Evolutionary conservation across 2,329 filamentous ascomycete species (phyloP).

Genomic region (Rhytidhysteron rufulum): DNA sequence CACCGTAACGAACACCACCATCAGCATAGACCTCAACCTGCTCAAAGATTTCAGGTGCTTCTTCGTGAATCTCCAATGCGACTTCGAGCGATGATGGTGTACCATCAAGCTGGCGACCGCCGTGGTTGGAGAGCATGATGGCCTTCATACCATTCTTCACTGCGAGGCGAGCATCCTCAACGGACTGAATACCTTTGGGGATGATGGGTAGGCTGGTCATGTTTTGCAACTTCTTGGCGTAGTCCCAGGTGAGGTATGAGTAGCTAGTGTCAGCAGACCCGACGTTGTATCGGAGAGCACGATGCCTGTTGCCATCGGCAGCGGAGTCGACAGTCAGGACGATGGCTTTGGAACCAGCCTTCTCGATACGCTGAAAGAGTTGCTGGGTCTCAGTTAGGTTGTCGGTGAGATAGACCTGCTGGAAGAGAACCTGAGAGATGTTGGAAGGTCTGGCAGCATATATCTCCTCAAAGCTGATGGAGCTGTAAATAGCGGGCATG

Average conservation of each 20-base stretch:
- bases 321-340: constrained; percentile 41
- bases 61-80: constrained; percentile 69
- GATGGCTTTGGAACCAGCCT: constrained; percentile 37
- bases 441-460: constrained; percentile 20
- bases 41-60: constrained; percentile 36
- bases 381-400: constrained; percentile 25
- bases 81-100: constrained; percentile 68
- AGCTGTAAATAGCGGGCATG: constrained; percentile 39
- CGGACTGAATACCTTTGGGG: constrained; percentile 39
- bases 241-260: constrained; percentile 30
- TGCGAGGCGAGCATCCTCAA: constrained; percentile 36
- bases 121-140: constrained; percentile 41
- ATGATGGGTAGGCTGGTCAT: constrained; percentile 37
- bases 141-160: constrained; percentile 34
- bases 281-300: constrained; percentile 29
- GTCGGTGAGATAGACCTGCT: constrained; percentile 38
- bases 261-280: constrained; percentile 27
- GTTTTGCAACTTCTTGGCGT: constrained; percentile 32
- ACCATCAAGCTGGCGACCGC: constrained; percentile 40
- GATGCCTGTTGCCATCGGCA: constrained; percentile 35
- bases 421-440: constrained; percentile 35
- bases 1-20: constrained; percentile 38
- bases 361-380: constrained; percentile 29
- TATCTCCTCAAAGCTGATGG: constrained; percentile 30
- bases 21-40: constrained; percentile 39